Base-by-base conservation (phyloP, 768 basidiomycete species). In the Clavulina sp. region DNA sequence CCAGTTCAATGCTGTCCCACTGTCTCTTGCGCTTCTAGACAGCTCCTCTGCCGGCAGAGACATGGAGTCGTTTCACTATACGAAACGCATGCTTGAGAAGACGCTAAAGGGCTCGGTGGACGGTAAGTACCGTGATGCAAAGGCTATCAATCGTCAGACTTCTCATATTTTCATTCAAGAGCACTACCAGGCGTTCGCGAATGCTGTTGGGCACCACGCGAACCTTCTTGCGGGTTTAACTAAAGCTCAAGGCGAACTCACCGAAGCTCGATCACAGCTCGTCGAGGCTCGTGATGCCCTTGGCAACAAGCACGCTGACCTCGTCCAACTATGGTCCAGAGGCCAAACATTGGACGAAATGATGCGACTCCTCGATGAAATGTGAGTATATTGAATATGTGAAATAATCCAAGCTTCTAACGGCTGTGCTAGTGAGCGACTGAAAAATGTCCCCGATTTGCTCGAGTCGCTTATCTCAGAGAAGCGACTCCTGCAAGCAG, bases 391-490 rank as follows among this genome's bases (percentile, higher is more conserved):
- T 24, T 29, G 19, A 2, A 24, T 26, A 24, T 28, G 34, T 38
- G 34, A 7, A 7, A 38, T 38, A 19, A 7, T 30, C 9, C 46
- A 44, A n/a, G 24, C 29, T 24, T 33, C 23, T 36, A 4, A 13
- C 9, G 9, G 47, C 34, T 33, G 31, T 40, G 13, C 26, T 59
- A 96, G 92, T 41, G 95, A 99, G 62, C 74, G 83, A 59, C 68
- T 99, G 36, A 91, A 89, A 65, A 72, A 80, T 41, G 80, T 97
- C 3, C 93, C 95, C 4, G 95, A 97, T 59, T 73, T 79, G 19
- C 70, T 99, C 21, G 95, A 99, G 65, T 80, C 83, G 2, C 68
- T 97, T n/a, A 87, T 96, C 61, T 87, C 91, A 3, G 95, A 97
- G 65, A 97, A 97, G 62, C 77, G 85, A 9, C 74, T 96, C 41